phyloP scores from a whole-genome alignment of 2,329 filamentous ascomycete genomes.

The Magnaporthiopsis poae region DNA sequence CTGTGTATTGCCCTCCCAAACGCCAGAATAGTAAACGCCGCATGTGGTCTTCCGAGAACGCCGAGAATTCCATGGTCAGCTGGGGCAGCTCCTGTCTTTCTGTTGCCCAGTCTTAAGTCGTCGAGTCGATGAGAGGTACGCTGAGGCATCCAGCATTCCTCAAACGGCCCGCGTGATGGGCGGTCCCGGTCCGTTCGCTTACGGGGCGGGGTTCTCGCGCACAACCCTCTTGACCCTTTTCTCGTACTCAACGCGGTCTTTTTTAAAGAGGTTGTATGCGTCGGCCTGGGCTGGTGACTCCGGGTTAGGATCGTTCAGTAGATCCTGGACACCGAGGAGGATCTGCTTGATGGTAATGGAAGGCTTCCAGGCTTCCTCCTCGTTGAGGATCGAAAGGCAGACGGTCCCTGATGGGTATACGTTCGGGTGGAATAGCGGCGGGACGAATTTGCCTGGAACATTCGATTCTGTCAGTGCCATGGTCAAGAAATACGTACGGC shows the following conservation, averaged over 20 bases:
- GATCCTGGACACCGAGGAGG: slow-evolving; percentile 85
- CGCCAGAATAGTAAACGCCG: neutral
- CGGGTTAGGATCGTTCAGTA: slow-evolving; percentile 92
- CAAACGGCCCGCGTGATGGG: neutral
- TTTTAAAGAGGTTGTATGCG: slow-evolving; percentile 93
- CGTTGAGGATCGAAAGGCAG: slow-evolving; percentile 91
- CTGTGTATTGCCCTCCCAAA: neutral
- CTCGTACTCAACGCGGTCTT: slow-evolving; percentile 78
- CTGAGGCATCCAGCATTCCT: neutral
- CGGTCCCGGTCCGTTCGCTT: slow-evolving; percentile 5
- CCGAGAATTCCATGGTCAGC: neutral
- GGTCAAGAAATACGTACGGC: slow-evolving; percentile 9
- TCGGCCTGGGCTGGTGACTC: slow-evolving; percentile 95
- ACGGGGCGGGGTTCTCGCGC: slow-evolving; percentile 75
- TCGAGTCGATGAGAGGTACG: neutral
- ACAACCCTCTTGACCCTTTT: slow-evolving; percentile 78
- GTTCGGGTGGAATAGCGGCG: slow-evolving; percentile 94
- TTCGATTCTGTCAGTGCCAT: slow-evolving; percentile 6
- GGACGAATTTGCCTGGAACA: slow-evolving; percentile 76
- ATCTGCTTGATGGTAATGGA: slow-evolving; percentile 99
- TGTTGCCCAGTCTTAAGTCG: neutral
- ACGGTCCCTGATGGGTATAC: slow-evolving; percentile 97
- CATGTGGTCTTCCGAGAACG: neutral
- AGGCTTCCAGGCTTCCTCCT: slow-evolving; percentile 97
- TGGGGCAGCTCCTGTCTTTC: neutral